A percentile compares a stretch with the other conserved stretches of the same genome.
phyloP scores from a whole-genome alignment of 2,329 filamentous ascomycete genomes.

The Colletotrichum sp. region DNA sequence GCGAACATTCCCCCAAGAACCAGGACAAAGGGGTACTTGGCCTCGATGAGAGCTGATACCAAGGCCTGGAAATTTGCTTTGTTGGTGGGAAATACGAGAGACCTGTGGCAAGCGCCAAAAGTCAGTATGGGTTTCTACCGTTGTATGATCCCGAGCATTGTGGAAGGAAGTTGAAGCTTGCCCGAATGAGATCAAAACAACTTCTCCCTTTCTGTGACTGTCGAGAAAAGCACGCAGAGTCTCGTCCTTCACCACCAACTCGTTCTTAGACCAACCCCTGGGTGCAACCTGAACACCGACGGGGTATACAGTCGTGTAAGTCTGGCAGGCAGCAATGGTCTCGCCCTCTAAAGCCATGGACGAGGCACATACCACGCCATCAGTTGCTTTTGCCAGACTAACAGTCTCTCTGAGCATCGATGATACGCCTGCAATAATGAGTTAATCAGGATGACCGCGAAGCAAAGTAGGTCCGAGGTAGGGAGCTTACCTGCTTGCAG shows the following conservation, averaged over 20 bases:
- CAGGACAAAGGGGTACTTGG: not conserved
- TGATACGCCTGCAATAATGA: not conserved
- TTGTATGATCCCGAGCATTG: not conserved
- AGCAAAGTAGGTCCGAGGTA: not conserved
- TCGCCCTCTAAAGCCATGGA: not conserved
- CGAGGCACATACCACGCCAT: not conserved
- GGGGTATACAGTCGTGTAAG: not conserved
- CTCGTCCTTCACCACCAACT: not conserved
- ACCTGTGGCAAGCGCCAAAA: not conserved
- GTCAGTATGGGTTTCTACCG: not conserved
- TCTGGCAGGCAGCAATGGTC: not conserved
- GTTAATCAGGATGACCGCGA: not conserved
- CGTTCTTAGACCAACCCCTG: not conserved
- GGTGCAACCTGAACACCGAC: not conserved
- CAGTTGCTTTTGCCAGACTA: not conserved
- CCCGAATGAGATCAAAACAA: not conserved
- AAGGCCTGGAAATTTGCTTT: not conserved
- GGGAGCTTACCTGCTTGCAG: not conserved
- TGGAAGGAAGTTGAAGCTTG: not conserved
- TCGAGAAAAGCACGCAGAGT: not conserved
- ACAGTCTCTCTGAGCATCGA: not conserved
- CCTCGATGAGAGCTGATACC: not conserved
- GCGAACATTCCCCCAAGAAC: not conserved
- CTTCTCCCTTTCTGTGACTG: no score
- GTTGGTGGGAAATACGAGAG: not conserved